phyloP scores from a whole-genome alignment of 2,329 filamentous ascomycete genomes.

The Colletotrichum viniferum region DNA sequence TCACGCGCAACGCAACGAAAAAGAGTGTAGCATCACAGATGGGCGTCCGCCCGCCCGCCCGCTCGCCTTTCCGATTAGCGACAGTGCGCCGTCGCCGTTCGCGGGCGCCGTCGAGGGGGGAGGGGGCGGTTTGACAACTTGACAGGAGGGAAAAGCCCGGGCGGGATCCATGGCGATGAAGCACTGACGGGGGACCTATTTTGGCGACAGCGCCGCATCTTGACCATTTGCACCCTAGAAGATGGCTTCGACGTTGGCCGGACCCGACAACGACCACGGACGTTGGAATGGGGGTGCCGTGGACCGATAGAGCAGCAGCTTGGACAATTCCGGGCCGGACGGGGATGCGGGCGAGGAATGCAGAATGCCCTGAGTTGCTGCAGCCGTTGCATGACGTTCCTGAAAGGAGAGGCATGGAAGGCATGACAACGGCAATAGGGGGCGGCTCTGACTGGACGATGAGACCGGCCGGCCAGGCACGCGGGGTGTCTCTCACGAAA shows the following conservation, averaged over 20 bases:
- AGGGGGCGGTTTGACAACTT: conserved; percentile 1
- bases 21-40: conserved; percentile 7
- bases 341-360: not conserved
- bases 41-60: not conserved
- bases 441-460: not conserved
- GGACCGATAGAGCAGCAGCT: not conserved
- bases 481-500: not conserved
- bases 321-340: not conserved
- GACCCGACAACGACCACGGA: conserved; percentile 4
- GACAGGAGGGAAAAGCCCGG: not conserved
- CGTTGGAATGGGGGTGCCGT: not conserved
- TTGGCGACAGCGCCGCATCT: not conserved
- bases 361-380: not conserved
- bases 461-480: not conserved
- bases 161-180: not conserved
- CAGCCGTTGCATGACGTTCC: not conserved
- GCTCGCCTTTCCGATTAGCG: conserved; percentile 4
- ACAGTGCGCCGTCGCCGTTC: not conserved
- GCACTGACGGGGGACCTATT: not conserved
- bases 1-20: not conserved
- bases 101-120: not conserved
- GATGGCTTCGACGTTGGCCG: not conserved
- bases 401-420: not conserved
- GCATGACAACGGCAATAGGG: not conserved
- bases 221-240: not conserved